These are phyloP conservation scores for Exophiala spinifera DNA, from an alignment of 2,329 filamentous ascomycete genomes.

Conservation along the genomic window DNA sequence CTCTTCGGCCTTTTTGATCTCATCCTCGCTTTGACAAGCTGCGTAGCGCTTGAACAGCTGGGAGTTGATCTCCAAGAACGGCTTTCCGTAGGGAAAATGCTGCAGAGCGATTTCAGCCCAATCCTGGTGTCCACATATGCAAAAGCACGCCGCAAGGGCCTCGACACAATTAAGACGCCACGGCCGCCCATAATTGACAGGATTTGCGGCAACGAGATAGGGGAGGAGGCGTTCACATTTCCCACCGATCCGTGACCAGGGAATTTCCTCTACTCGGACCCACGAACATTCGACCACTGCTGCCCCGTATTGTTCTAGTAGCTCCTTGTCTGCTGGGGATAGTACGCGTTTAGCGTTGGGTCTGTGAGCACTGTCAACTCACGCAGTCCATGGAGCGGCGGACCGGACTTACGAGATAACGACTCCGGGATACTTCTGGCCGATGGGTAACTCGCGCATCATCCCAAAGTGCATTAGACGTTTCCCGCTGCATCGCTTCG, in stretches of 20 bases:
- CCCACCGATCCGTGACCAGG: conserved; percentile 86
- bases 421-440: conserved; percentile 86
- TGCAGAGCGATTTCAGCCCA: conserved; percentile 83
- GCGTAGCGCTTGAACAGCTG: conserved; percentile 80
- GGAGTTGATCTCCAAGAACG: conserved; percentile 88
- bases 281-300: conserved; percentile 97
- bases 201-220: conserved; percentile 93
- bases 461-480: conserved; percentile 85
- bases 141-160: conserved; percentile 87
- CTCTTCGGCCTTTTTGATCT: conserved; percentile 77
- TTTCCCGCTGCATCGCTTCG: conserved; percentile 94
- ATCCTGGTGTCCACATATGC: conserved; percentile 84
- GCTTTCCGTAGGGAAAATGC: conserved; percentile 82
- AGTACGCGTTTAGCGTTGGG: conserved; percentile 87
- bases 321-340: conserved; percentile 74
- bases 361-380: conserved; percentile 31
- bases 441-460: conserved; percentile 89
- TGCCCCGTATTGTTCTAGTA: conserved; percentile 84
- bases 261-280: conserved; percentile 87
- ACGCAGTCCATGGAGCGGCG: not conserved
- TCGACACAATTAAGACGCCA: conserved; percentile 96
- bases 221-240: conserved; percentile 88
- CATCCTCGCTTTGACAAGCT: conserved; percentile 74
- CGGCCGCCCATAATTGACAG: conserved; percentile 94
- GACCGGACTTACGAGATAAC: conserved; percentile 66